Conservation (phyloP, 2,329 filamentous ascomycete genomes). For the Leptoxyphium fumago region DNA sequence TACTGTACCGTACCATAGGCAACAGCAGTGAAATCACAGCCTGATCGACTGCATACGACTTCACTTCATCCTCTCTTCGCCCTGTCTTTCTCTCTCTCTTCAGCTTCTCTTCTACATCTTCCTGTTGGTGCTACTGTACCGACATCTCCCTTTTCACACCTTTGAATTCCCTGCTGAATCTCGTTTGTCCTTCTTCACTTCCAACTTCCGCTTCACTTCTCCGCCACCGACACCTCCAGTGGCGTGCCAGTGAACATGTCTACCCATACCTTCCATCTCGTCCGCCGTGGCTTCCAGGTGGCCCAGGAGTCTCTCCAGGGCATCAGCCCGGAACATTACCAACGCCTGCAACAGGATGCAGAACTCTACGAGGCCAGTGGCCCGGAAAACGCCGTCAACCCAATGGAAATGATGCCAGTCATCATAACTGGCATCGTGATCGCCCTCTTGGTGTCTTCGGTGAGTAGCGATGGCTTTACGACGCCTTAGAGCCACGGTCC, state of each 20-base stretch:
- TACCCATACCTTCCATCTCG: slow-evolving; percentile 15
- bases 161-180: not conserved
- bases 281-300: slow-evolving; percentile 17
- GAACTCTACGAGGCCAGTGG: slow-evolving; percentile 15
- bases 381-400: slow-evolving; percentile 11
- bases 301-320: slow-evolving; percentile 15
- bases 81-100: not conserved
- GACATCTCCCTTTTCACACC: not conserved
- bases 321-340: slow-evolving; percentile 7
- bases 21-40: no score
- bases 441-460: slow-evolving; percentile 27
- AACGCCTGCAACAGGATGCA: slow-evolving; percentile 14
- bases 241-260: not conserved
- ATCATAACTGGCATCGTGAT: slow-evolving; percentile 24
- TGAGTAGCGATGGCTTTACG: slow-evolving; percentile 12
- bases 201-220: not conserved
- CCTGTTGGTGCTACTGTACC: no score
- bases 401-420: slow-evolving; percentile 15
- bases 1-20: no score
- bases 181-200: not conserved
- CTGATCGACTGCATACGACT: no score
- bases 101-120: no score
- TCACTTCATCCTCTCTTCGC: not conserved
- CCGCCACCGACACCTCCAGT: not conserved
- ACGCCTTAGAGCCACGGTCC: no score